Evolutionary conservation across 164 flowering plant species (phyloP).

Genomic region (Chimonanthus praecox): DNA sequence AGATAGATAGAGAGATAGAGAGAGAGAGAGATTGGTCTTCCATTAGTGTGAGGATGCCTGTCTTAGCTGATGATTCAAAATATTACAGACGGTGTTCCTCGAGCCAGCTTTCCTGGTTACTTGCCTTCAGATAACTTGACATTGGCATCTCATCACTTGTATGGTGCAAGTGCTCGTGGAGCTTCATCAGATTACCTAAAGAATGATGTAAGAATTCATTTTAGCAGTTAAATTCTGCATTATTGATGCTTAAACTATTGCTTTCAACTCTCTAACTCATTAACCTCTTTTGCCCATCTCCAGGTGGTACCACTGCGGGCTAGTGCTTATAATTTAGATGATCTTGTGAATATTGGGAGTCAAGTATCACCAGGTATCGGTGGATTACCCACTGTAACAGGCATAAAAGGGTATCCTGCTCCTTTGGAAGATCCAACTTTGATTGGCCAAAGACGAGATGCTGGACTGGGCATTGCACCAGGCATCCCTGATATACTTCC

Average conservation of each 20-base stretch:
- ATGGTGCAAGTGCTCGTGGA: constrained; percentile 24
- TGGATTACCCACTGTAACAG: constrained; percentile 34
- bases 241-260: neutral
- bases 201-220: constrained; percentile 28
- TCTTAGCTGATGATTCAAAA: neutral
- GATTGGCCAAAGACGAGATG: constrained; percentile 35
- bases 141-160: constrained; percentile 19
- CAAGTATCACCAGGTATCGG: constrained; percentile 27
- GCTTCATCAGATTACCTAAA: constrained; percentile 30
- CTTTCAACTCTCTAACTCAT: neutral
- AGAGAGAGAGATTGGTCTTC: neutral
- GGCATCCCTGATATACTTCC: constrained; percentile 25
- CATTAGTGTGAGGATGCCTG: neutral
- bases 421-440: constrained; percentile 33
- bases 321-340: constrained; percentile 34
- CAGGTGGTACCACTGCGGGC: constrained; percentile 23
- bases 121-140: constrained; percentile 33
- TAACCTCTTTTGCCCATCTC: neutral
- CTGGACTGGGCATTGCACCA: constrained; percentile 20
- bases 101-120: constrained; percentile 39
- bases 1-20: no score
- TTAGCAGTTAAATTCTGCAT: neutral
- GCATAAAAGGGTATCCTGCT: constrained; percentile 25
- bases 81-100: neutral
- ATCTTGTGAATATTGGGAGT: constrained; percentile 21